Evolutionary conservation across 73 alveolate genomes (phyloP).

Genomic region (Uronychia setigera): DNA sequence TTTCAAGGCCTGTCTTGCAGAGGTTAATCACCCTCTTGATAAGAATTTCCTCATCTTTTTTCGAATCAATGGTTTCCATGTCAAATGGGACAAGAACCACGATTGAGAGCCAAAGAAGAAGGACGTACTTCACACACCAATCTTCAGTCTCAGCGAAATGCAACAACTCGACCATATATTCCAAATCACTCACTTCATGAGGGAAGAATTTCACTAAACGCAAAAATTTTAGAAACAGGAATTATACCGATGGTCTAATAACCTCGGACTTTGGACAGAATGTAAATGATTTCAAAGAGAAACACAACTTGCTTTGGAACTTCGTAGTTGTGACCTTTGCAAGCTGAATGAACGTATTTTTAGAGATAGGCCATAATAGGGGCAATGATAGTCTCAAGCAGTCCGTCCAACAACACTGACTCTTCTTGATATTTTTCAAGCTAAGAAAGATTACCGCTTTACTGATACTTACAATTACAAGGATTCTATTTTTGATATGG

Average conservation of each 20-base stretch:
- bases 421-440: conserved; percentile 84
- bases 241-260: conserved; percentile 69
- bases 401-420: conserved; percentile 86
- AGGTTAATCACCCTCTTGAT: conserved; percentile 55
- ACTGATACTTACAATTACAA: conserved; percentile 36
- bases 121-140: conserved; percentile 91
- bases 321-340: conserved; percentile 26
- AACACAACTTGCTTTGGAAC: conserved; percentile 46
- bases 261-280: conserved; percentile 92
- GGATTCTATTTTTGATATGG: conserved; percentile 46
- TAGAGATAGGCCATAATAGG: conserved; percentile 74
- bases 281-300: conserved; percentile 78
- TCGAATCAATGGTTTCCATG: conserved; percentile 89
- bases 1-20: conserved; percentile 38
- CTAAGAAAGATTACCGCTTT: conserved; percentile 40
- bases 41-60: conserved; percentile 56
- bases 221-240: neutral
- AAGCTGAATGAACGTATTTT: conserved; percentile 17
- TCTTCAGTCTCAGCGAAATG: conserved; percentile 72
- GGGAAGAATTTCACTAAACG: conserved; percentile 86
- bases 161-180: conserved; percentile 88
- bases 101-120: conserved; percentile 95
- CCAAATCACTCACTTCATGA: conserved; percentile 93
- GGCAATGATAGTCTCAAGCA: conserved; percentile 69
- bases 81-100: conserved; percentile 98